A percentile compares a stretch with the other conserved stretches of the same genome.
Evolutionary conservation across 768 basidiomycete genomes (phyloP).

Genomic region (Mycena belliarum): DNA sequence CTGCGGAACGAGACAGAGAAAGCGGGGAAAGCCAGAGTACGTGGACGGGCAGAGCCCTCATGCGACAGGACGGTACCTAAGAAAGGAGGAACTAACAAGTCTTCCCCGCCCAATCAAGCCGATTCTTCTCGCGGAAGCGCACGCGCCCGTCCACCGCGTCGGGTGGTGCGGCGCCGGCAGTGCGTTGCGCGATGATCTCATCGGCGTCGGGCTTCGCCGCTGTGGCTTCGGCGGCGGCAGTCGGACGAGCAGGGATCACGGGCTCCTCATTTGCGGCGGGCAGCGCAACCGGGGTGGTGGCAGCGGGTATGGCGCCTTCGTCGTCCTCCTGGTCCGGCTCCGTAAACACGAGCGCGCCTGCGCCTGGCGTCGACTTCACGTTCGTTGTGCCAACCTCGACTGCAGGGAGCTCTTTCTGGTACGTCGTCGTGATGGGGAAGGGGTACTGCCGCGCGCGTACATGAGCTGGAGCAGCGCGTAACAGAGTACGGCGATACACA

Average conservation of each 20-base stretch:
- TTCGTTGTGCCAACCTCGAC: slow-evolving; percentile 28
- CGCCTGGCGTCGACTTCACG: slow-evolving; percentile 23
- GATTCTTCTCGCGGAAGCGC: slow-evolving; percentile 81
- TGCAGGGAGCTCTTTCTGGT: slow-evolving; percentile 53
- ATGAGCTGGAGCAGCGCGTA: too few relatives aligned
- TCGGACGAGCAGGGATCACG: neutral
- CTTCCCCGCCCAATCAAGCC: slow-evolving; percentile 83
- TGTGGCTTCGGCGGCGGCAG: neutral
- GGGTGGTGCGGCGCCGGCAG: slow-evolving; percentile 37
- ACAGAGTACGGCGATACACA: slow-evolving; percentile 35
- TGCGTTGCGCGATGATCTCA: slow-evolving; percentile 34
- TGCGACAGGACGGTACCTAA: too few relatives aligned
- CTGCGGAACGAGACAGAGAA: too few relatives aligned
- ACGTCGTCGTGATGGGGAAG: slow-evolving; percentile 61
- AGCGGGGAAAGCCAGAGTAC: too few relatives aligned
- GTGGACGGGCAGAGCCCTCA: too few relatives aligned
- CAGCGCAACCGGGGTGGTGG: too few relatives aligned
- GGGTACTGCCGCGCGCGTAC: slow-evolving; percentile 52
- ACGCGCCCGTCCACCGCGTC: slow-evolving; percentile 72
- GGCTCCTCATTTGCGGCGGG: slow-evolving; percentile 6
- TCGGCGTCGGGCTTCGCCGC: slow-evolving; percentile 11
- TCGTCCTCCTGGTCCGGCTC: slow-evolving; percentile 44
- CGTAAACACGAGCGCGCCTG: slow-evolving; percentile 31
- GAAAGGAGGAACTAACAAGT: slow-evolving; percentile 57
- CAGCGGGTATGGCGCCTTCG: too few relatives aligned